Percentiles rank a stretch among this genome's conserved stretches.
Evolutionary conservation across 495 filamentous ascomycete genomes (phyloP).

Genomic region (Penicillium turbatum): DNA sequence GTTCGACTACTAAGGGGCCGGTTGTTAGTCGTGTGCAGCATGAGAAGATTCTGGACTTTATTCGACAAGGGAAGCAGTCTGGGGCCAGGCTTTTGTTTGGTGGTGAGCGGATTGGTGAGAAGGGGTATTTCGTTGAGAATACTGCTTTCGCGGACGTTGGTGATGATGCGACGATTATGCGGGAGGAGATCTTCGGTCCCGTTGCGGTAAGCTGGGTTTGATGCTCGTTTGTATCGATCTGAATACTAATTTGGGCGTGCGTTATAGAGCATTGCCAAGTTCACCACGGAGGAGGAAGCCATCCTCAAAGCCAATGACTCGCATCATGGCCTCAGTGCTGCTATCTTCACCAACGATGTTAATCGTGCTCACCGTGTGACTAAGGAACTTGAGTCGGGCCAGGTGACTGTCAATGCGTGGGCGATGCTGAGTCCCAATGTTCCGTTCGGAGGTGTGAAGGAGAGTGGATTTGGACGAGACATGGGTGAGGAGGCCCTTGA

Average conservation of each 20-base stretch:
- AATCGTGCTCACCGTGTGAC: slow-evolving; percentile 73
- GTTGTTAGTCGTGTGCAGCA: slow-evolving; percentile 77
- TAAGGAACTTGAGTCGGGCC: slow-evolving; percentile 69
- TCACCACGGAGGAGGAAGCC: slow-evolving; percentile 80
- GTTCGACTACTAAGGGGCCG: slow-evolving; percentile 71
- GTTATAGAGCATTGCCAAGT: too few species aligned
- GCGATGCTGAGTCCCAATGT: slow-evolving; percentile 24
- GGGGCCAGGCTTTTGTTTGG: slow-evolving; percentile 69
- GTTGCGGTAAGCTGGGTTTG: slow-evolving; percentile 27
- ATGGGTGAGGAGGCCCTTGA: slow-evolving; percentile 31
- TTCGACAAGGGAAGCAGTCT: slow-evolving; percentile 67
- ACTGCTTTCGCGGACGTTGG: too few species aligned
- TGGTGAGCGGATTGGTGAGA: too few species aligned
- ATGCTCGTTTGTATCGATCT: too few species aligned
- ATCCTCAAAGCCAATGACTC: slow-evolving; percentile 78
- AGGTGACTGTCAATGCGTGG: slow-evolving; percentile 25
- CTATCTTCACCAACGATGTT: slow-evolving; percentile 77
- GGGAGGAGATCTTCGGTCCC: slow-evolving; percentile 52
- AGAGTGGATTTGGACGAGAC: slow-evolving; percentile 52
- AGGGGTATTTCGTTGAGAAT: too few species aligned
- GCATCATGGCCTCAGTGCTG: slow-evolving; percentile 76
- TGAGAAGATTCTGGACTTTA: slow-evolving; percentile 75
- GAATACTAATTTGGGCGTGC: too few species aligned
- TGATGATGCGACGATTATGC: slow-evolving; percentile 38
- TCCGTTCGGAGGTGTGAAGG: slow-evolving; percentile 53